Evolutionary conservation across 306 rosid species (phyloP), one percentile per base, ranked within the genome.

Genomic region (Prunus mira): DNA sequence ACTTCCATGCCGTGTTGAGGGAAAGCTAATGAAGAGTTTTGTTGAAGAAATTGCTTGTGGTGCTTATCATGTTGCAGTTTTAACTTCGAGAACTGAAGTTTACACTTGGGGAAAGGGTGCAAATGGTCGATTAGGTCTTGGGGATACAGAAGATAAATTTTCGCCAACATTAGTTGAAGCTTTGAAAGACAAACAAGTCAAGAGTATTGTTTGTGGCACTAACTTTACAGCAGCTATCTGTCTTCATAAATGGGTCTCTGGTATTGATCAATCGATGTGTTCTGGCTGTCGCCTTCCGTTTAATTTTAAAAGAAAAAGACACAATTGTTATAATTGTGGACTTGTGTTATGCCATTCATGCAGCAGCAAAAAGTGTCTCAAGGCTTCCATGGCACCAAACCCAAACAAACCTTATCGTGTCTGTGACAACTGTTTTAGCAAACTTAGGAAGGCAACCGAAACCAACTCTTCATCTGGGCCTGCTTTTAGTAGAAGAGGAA

Each of bases 91-190:
- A 88, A 89, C 91, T 55, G 99, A 96, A 81, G 97, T 96, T 76
- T 96, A 89, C 85, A 89, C 98, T 8, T 96, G 99, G 99, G 99
- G 98, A 50, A 96, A 93, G 88, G 99, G 99, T 66, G 91, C 93
- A 74, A 96, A 93, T 91, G 99, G 98, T 68, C 96, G 96, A 47
- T 86, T 96, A 79, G 99, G 99, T 79, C 97, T 88, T 76, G 97
- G 97, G 45, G 96, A 96, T 74, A 81, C 82, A 18, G 94, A 89
- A 73, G 99, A 96, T 80, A 89, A 84, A 81, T 89, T 82, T 71
- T 65, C 75, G 83, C 99, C 99, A 41, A 83, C 97, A 78, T 73
- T 93, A 67, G 94, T 96, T 73, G 98, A 96, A 81, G 89, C 93
- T 72, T 79, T 96, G 73, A 96, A 87, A 84, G 98, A 93, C 74